Base-by-base conservation (phyloP, 192 early-diverging fungal genomes). In the Coemansia sp. region DNA sequence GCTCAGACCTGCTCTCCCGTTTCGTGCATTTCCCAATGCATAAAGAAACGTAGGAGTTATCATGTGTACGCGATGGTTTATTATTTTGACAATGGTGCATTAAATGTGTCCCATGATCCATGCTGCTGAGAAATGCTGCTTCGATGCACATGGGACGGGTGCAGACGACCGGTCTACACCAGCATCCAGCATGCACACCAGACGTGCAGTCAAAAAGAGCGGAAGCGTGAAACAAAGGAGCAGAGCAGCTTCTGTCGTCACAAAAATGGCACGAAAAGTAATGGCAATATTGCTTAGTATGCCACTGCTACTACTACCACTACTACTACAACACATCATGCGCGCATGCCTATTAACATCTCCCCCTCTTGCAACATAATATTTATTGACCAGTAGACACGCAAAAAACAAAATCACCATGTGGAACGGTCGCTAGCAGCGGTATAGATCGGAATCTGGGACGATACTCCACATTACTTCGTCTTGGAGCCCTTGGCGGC, bases 401-500 rank as follows among this genome's bases (percentile, higher is more conserved):
- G 19, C 7, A 17, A 19, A 19, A 5, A 16, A 19, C 2, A 50
- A 50, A 50, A 0, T 0, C 6, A 50, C 2, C 44, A 45, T 45
- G 44, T 45, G 1, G 32, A 32, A 32, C 32, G 32, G 13, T 45
- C 44, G 44, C 44, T 5, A 45, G 13, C 44, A 32, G 8, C 44
- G 44, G 20, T 14, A 16, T 16, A 50, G 7, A 7, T 17, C 19
- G 20, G 22, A 8, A 22, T 9, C 25, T 14, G 25, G 9, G 2
- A 14, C 12, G 3, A 22, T 11, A 25, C 20, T 54, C 5, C 19
- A 12, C 38, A n/a, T 41, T 59, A 59, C 39, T 59, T 54, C 20
- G 55, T 49, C 49, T 68, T 72, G 46, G 67, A 17, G 10, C 63
- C 55, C 61, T 69, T 46, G 32, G 57, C 58, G 10, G 46, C 12